phyloP scores from a whole-genome alignment of 306 rosid species.

The Aeschynomene evenia region DNA sequence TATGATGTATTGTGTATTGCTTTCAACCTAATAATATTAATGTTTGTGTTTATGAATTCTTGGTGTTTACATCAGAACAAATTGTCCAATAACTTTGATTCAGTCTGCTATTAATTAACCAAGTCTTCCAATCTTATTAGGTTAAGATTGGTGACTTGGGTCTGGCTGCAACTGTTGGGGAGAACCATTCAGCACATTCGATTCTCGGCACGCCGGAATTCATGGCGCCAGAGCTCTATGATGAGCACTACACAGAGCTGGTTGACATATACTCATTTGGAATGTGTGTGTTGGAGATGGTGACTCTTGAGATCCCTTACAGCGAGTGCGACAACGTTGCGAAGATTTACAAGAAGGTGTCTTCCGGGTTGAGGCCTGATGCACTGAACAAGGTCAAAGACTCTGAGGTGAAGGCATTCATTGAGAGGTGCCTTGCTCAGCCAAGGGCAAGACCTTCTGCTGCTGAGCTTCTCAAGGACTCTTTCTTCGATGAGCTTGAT shows the following conservation, averaged over 20 bases:
- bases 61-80: neutral
- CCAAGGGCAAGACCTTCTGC: conserved; percentile 79
- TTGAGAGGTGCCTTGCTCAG: conserved; percentile 80
- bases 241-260: conserved; percentile 78
- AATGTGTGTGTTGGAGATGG: conserved; percentile 86
- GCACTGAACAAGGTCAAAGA: conserved; percentile 65
- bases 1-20: neutral
- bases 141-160: conserved; percentile 98
- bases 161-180: conserved; percentile 78
- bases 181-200: conserved; percentile 77
- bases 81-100: neutral
- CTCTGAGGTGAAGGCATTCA: conserved; percentile 55
- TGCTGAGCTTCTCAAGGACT: conserved; percentile 63
- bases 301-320: conserved; percentile 82
- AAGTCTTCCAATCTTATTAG: conserved; percentile 35
- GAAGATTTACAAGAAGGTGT: conserved; percentile 74
- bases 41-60: neutral
- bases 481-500: conserved; percentile 66
- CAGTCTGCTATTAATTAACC: neutral
- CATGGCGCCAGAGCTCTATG: conserved; percentile 92
- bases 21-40: neutral
- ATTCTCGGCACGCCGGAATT: conserved; percentile 89
- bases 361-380: conserved; percentile 70
- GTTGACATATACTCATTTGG: conserved; percentile 96
- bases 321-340: conserved; percentile 87